These are phyloP conservation scores for Bremia lactucae DNA, from an alignment of 352 stramenopile species.

Conservation along the genomic window DNA sequence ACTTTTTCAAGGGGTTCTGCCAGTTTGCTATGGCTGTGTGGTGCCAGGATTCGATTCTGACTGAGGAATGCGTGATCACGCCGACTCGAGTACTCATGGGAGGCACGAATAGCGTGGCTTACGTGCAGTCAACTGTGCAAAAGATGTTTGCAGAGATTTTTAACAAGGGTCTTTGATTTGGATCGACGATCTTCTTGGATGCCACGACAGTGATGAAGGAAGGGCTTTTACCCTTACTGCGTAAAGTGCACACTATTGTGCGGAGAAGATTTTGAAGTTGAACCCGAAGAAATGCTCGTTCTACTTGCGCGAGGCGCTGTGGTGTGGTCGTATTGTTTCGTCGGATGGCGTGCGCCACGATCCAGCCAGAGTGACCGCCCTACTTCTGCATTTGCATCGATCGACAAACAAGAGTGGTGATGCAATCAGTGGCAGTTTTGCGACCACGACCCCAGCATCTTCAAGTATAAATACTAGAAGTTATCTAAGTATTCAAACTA, in stretches of 20 bases:
- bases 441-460: too few species aligned
- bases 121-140: conserved; percentile 6
- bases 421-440: too few species aligned
- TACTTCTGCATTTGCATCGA: too few species aligned
- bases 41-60: conserved; percentile 8
- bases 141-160: conserved; percentile 10
- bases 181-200: conserved; percentile 6
- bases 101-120: conserved; percentile 9
- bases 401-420: too few species aligned
- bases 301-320: conserved; percentile 3
- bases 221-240: neutral
- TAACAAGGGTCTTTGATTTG: conserved; percentile 11
- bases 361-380: too few species aligned
- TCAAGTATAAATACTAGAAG: too few species aligned
- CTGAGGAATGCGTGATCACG: conserved; percentile 8
- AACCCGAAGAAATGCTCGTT: conserved; percentile 5
- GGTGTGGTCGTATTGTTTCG: conserved; percentile 4
- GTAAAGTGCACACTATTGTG: conserved; percentile 3
- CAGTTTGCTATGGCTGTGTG: conserved; percentile 2
- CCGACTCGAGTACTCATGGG: conserved; percentile 6
- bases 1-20: conserved; percentile 13
- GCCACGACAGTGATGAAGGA: neutral
- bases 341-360: conserved; percentile 4
- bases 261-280: conserved; percentile 2
- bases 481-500: too few species aligned